Evolutionary conservation across 2,329 filamentous ascomycete genomes (phyloP).

Genomic region (Akanthomyces uredinophilus): DNA sequence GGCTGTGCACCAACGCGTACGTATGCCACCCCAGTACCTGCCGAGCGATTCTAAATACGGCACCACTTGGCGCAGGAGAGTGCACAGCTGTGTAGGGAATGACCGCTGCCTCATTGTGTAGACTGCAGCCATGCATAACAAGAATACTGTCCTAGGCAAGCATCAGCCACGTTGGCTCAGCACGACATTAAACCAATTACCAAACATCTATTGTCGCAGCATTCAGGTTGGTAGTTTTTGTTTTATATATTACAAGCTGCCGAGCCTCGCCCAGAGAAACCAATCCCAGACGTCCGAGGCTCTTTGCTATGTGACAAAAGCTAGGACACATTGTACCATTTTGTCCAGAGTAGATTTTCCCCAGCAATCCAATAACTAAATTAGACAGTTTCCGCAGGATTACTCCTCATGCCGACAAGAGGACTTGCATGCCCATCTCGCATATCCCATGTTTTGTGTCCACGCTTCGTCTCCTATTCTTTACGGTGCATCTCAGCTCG

Average conservation of each 20-base stretch:
- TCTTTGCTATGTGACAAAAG: neutral
- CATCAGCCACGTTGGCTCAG: neutral
- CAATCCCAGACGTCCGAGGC: neutral
- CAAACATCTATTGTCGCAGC: slow-evolving; percentile 22
- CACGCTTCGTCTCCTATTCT: neutral
- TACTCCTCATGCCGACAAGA: neutral
- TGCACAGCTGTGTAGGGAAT: neutral
- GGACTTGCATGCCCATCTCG: neutral
- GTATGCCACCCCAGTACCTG: neutral
- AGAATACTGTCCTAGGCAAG: neutral
- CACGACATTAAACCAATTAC: neutral
- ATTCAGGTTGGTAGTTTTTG: slow-evolving; percentile 21
- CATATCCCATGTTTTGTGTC: neutral
- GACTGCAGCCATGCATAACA: no score
- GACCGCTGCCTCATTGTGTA: neutral
- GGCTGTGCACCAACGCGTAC: neutral
- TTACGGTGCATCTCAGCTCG: slow-evolving; percentile 12
- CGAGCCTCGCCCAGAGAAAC: neutral
- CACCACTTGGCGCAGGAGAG: neutral
- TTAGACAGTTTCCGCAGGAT: neutral
- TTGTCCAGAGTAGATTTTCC: neutral
- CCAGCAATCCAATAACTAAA: neutral
- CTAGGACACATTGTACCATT: neutral
- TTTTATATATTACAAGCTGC: slow-evolving; percentile 29
- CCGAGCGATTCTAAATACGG: neutral